phyloP scores from a whole-genome alignment of 768 basidiomycete species.

The Boletus insuetus region DNA sequence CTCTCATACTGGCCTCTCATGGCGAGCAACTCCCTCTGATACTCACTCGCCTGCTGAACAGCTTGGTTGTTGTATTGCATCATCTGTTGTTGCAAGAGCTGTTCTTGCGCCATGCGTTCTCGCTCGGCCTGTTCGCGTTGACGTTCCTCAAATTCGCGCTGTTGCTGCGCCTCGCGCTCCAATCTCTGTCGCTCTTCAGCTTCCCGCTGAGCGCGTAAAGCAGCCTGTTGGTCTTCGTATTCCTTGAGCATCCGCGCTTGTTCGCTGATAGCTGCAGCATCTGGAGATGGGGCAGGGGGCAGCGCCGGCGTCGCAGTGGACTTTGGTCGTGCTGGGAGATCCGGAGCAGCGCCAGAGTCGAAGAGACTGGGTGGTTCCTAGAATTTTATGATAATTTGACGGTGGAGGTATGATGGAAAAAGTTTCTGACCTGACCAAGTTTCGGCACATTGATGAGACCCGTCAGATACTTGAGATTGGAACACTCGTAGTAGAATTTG shows the following conservation, averaged over 20 bases:
- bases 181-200: conserved; percentile 79
- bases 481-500: conserved; percentile 99
- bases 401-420: background rate
- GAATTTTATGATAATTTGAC: background rate
- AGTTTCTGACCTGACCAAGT: conserved; percentile 67
- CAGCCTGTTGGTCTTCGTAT: conserved; percentile 94
- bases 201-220: conserved; percentile 76
- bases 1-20: conserved; percentile 98
- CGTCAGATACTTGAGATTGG: conserved; percentile 96
- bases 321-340: conserved; percentile 80
- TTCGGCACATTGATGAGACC: conserved; percentile 98
- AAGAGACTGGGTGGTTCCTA: conserved; percentile 96
- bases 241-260: conserved; percentile 94
- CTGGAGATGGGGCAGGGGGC: conserved; percentile 71
- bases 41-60: conserved; percentile 70
- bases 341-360: conserved; percentile 80
- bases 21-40: conserved; percentile 86
- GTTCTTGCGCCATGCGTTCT: conserved; percentile 86
- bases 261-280: conserved; percentile 73
- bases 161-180: conserved; percentile 75
- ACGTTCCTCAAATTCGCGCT: conserved; percentile 85
- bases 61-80: conserved; percentile 78
- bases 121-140: conserved; percentile 86
- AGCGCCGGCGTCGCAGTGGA: conserved; percentile 54
- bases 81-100: conserved; percentile 79